A percentile compares a stretch with the other conserved stretches of the same genome.
Evolutionary conservation across 257 asterid species (phyloP).

Genomic region (Anisodus tanguticus): DNA sequence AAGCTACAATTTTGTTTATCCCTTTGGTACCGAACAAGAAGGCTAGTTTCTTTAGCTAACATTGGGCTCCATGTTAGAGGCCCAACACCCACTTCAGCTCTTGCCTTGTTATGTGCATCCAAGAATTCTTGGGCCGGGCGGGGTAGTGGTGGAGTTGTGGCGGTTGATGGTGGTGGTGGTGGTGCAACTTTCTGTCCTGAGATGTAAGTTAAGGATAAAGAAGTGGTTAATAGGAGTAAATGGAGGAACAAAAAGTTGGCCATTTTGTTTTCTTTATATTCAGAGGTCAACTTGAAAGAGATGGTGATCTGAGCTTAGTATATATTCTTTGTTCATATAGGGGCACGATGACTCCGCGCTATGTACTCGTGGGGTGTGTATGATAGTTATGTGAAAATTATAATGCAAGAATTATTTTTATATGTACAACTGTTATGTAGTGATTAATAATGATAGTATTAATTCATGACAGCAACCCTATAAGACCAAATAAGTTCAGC

Average conservation of each 20-base stretch:
- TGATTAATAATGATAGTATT: neutral
- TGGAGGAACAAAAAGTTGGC: neutral
- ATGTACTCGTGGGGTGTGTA: too few relatives aligned
- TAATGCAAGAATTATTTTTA: too few relatives aligned
- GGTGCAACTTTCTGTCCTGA: conserved; percentile 36
- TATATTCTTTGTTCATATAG: too few relatives aligned
- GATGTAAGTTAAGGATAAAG: conserved; percentile 25
- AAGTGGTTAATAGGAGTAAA: neutral
- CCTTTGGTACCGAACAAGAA: conserved; percentile 64
- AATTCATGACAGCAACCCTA: neutral
- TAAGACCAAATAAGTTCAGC: neutral
- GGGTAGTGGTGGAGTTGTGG: too few relatives aligned
- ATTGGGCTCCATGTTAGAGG: conserved; percentile 71
- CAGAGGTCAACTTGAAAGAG: too few relatives aligned
- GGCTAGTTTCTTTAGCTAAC: conserved; percentile 72
- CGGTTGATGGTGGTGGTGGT: neutral
- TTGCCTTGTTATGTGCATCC: conserved; percentile 73
- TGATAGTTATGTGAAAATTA: too few relatives aligned
- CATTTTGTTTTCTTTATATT: conserved; percentile 13
- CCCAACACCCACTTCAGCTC: conserved; percentile 72
- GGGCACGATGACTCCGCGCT: too few relatives aligned
- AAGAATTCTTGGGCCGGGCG: conserved; percentile 49
- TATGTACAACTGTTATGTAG: neutral
- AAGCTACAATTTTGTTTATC: conserved; percentile 72
- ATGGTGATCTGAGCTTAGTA: too few relatives aligned